Percentiles rank a stretch among this genome's conserved stretches.
These are phyloP conservation scores for Dactylellina drechsleri DNA, from an alignment of 2,329 filamentous ascomycete species.

Conservation along the genomic window DNA sequence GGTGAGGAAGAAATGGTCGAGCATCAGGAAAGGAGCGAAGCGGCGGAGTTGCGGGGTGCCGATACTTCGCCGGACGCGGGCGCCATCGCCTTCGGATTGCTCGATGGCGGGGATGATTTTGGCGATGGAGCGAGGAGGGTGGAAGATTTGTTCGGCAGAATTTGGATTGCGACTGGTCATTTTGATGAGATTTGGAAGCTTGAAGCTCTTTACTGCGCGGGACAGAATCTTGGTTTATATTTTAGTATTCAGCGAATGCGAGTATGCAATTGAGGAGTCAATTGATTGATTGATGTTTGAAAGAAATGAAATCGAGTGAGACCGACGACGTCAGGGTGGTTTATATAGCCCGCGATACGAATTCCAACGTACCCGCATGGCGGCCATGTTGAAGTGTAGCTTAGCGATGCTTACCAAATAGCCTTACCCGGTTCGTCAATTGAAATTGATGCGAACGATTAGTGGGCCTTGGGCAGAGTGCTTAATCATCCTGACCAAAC, in stretches of 20 bases:
- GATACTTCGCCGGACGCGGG: constrained; percentile 84
- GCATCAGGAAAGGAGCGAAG: constrained; percentile 93
- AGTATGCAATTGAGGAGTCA: not conserved
- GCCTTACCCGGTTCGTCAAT: constrained; percentile 42
- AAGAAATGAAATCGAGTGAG: constrained; percentile 22
- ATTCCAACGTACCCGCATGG: constrained; percentile 9
- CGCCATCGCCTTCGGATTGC: constrained; percentile 87
- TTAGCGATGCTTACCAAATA: constrained; percentile 36
- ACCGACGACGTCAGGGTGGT: constrained; percentile 8
- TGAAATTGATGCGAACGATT: no score
- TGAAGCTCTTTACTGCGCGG: constrained; percentile 23
- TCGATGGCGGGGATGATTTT: constrained; percentile 86
- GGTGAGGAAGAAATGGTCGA: constrained; percentile 86
- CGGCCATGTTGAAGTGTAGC: constrained; percentile 25
- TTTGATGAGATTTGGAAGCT: constrained; percentile 13
- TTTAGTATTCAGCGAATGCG: not conserved
- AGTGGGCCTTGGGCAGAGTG: not conserved
- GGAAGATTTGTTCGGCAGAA: constrained; percentile 46
- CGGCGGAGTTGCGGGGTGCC: constrained; percentile 84
- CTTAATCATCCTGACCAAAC: constrained; percentile 53
- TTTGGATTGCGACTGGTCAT: constrained; percentile 50
- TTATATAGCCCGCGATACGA: constrained; percentile 49
- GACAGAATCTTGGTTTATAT: constrained; percentile 40
- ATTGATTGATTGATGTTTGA: constrained; percentile 11
- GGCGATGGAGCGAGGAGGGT: constrained; percentile 75